Evolutionary conservation across 225 moss, liverwort and hornwort genomes (phyloP), one percentile per base, ranked within the genome.

Genomic region (Sphagnum contortum): DNA sequence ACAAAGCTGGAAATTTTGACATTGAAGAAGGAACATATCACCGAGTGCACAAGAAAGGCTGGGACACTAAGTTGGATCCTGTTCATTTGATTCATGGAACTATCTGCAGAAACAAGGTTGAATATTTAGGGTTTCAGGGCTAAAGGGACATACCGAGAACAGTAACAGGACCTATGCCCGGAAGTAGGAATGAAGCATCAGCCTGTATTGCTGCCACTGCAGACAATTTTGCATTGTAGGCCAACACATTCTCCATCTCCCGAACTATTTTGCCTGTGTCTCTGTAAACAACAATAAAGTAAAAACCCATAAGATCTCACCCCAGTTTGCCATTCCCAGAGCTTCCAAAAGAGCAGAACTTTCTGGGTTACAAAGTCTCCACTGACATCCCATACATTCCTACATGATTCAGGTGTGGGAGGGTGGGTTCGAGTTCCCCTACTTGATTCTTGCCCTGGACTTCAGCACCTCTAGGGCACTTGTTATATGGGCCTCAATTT

Each of bases 401-500:
- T n/a, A 47, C 3, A 61, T 61, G 60, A 3, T 6, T 52, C 52
- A 52, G 29, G 29, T 29, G 29, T 29, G 29, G 29, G 29, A 29
- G 29, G 29, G 29, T 1, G 29, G 29, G 29, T 52, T 52, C 1
- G 53, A 61, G 76, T 54, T 12, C 48, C 75, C 84, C 68, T 68
- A 89, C 94, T 92, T 98, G 69, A 89, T 68, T 53, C 90, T 88
- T 64, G 96, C 87, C 44, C 96, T 81, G 57, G 96, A 90, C 68
- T 87, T 98, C 53, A 81, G 59, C 51, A 92, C 79, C 64, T 86
- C 92, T 76, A 92, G 70, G 29, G 96, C 96, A 74, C 73, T 70
- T 60, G 65, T 29, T 57, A 98, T 92, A 76, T 89, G 77, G 49
- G 77, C 80, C 79, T 98, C 96, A 13, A 98, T 61, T 48, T 90